phyloP scores from a whole-genome alignment of 192 early-diverging fungal species.

The Coemansia brasiliensis region DNA sequence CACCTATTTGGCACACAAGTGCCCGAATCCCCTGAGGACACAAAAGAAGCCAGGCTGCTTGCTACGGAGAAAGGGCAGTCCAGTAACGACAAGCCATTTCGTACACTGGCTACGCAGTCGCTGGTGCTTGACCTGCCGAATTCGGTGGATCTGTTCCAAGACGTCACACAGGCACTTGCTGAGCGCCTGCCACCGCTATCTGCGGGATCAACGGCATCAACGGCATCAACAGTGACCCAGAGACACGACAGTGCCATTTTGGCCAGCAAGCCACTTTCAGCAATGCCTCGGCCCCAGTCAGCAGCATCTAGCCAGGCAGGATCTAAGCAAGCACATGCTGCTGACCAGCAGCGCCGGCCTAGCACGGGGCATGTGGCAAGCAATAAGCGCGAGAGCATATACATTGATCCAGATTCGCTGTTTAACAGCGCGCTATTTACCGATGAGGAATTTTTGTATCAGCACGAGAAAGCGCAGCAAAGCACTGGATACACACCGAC shows the following conservation, averaged over 20 bases:
- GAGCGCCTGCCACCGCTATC: conserved; percentile 31
- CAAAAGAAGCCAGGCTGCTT: not conserved
- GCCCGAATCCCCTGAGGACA: not conserved
- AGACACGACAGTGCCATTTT: conserved; percentile 10
- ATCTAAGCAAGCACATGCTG: not conserved
- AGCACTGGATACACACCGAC: conserved; percentile 18
- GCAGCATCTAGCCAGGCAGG: not conserved
- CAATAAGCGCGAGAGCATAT: conserved; percentile 31
- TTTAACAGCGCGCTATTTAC: conserved; percentile 30
- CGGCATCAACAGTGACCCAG: conserved; percentile 22
- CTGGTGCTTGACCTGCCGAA: conserved; percentile 41
- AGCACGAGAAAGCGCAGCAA: not conserved
- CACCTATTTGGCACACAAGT: conserved; percentile 30
- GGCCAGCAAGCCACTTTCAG: conserved; percentile 17
- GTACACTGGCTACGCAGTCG: conserved; percentile 13
- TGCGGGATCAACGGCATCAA: conserved; percentile 26
- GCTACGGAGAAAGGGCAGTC: conserved; percentile 1
- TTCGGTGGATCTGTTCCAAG: conserved; percentile 36
- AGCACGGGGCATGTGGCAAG: not conserved
- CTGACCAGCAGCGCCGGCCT: not conserved
- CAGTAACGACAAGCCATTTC: not conserved
- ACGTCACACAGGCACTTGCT: conserved; percentile 46
- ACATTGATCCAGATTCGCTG: conserved; percentile 34
- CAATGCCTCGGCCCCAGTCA: conserved; percentile 12
- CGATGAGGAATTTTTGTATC: conserved; percentile 33